Conservation (phyloP, 1,284 basidiomycete genomes). For the Ustilago trichophora region DNA sequence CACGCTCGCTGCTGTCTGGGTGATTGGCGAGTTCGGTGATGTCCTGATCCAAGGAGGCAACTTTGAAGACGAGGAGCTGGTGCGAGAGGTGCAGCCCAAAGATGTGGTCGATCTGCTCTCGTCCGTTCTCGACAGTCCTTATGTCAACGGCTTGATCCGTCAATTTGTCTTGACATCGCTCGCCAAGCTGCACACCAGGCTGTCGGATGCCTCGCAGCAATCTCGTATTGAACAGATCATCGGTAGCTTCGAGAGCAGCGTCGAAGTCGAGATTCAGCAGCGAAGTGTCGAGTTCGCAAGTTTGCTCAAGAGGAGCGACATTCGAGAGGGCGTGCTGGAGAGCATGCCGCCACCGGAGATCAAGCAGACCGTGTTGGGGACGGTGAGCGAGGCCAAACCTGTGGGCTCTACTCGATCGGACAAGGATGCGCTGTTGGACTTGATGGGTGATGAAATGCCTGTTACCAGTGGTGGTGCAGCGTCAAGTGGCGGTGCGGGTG, state of each 20-base stretch:
- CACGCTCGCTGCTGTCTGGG: conserved; percentile 91
- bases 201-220: conserved; percentile 72
- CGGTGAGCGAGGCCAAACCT: conserved; percentile 60
- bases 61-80: conserved; percentile 77
- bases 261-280: conserved; percentile 92
- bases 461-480: conserved; percentile 15
- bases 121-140: conserved; percentile 90
- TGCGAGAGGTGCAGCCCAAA: conserved; percentile 72
- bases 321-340: conserved; percentile 90
- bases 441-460: conserved; percentile 61
- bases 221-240: conserved; percentile 80
- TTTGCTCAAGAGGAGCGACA: conserved; percentile 75
- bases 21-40: conserved; percentile 96
- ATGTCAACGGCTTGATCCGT: conserved; percentile 86
- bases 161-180: conserved; percentile 91
- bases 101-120: conserved; percentile 87
- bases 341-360: conserved; percentile 98
- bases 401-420: conserved; percentile 58
- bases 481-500: conserved; percentile 1
- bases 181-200: conserved; percentile 87
- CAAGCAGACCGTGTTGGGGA: conserved; percentile 67
- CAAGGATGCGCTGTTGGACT: conserved; percentile 56
- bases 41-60: conserved; percentile 82
- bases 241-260: conserved; percentile 80
- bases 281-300: conserved; percentile 93